phyloP scores from a whole-genome alignment of 495 filamentous ascomycete species.

The Ramalina intermedia region DNA sequence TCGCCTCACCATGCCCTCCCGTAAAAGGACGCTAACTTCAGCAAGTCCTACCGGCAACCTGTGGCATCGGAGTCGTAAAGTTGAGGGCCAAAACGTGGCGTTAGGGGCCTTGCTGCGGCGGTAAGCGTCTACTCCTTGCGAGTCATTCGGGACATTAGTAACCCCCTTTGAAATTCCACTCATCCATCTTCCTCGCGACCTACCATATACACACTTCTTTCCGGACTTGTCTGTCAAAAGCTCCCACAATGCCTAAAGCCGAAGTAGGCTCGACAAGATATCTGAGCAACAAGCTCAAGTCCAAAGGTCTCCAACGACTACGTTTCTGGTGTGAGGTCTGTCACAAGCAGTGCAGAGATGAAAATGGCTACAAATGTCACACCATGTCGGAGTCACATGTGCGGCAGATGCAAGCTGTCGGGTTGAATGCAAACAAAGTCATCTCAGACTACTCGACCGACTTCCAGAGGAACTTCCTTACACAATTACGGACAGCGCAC shows the following conservation, averaged over 20 bases:
- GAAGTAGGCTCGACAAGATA: slow-evolving; percentile 80
- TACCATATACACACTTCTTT: neutral
- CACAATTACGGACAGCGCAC: slow-evolving; percentile 60
- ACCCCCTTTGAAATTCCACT: neutral
- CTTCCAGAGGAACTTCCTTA: slow-evolving; percentile 69
- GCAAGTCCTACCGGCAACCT: too few relatives aligned
- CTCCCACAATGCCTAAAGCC: slow-evolving; percentile 61
- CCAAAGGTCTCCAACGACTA: slow-evolving; percentile 72
- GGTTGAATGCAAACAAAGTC: slow-evolving; percentile 64
- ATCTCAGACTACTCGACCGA: slow-evolving; percentile 64
- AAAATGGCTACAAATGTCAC: slow-evolving; percentile 51
- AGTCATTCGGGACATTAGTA: neutral
- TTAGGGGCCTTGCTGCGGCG: too few relatives aligned
- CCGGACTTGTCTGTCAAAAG: too few relatives aligned
- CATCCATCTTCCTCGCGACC: neutral
- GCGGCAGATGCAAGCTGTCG: slow-evolving; percentile 70
- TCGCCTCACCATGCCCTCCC: too few relatives aligned
- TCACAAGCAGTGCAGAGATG: slow-evolving; percentile 34
- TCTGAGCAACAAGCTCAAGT: slow-evolving; percentile 77
- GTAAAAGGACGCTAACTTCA: too few relatives aligned
- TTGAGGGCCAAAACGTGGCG: too few relatives aligned
- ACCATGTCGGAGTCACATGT: slow-evolving; percentile 70
- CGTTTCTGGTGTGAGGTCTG: slow-evolving; percentile 70
- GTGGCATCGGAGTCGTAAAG: too few relatives aligned
- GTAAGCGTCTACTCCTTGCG: too few relatives aligned